Conservation (phyloP, 1,284 basidiomycete species). For the Ganoderma resinaceum region DNA sequence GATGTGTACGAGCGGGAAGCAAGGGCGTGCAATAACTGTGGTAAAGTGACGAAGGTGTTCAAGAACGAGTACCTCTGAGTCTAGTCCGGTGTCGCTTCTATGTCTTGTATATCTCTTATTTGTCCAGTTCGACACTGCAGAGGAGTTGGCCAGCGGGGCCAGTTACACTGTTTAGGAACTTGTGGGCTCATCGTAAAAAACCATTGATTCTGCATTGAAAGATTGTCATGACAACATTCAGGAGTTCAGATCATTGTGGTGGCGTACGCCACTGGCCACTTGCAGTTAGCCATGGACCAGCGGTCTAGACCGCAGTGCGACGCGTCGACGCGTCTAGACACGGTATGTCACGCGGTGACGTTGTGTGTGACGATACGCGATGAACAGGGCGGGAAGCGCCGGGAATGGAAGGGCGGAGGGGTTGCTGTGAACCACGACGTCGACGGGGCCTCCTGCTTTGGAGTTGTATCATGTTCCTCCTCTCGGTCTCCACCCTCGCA, state of each 20-base stretch:
- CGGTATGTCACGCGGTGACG: slow-evolving; percentile 25
- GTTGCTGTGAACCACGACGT: slow-evolving; percentile 25
- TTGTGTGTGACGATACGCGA: slow-evolving; percentile 17
- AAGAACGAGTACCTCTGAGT: slow-evolving; percentile 32
- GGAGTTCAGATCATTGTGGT: background rate
- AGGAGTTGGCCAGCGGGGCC: background rate
- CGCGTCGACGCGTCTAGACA: slow-evolving; percentile 18
- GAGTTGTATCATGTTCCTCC: slow-evolving; percentile 24
- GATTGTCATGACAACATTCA: background rate
- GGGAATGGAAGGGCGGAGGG: background rate
- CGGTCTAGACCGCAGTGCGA: background rate
- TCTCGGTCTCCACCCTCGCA: slow-evolving; percentile 29
- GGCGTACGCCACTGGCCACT: background rate
- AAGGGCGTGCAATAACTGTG: slow-evolving; percentile 44
- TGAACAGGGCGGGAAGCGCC: slow-evolving; percentile 5
- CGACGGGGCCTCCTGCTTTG: background rate
- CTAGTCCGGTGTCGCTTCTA: background rate
- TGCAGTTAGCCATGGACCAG: background rate
- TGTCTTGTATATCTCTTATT: background rate
- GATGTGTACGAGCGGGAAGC: slow-evolving; percentile 40
- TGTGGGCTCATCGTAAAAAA: background rate
- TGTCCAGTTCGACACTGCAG: background rate
- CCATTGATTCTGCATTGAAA: background rate
- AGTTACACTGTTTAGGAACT: background rate
- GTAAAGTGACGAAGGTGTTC: slow-evolving; percentile 39